A percentile compares a stretch with the other conserved stretches of the same genome.
phyloP scores from a whole-genome alignment of 2,329 filamentous ascomycete genomes.

The Cercospora nicotianae region DNA sequence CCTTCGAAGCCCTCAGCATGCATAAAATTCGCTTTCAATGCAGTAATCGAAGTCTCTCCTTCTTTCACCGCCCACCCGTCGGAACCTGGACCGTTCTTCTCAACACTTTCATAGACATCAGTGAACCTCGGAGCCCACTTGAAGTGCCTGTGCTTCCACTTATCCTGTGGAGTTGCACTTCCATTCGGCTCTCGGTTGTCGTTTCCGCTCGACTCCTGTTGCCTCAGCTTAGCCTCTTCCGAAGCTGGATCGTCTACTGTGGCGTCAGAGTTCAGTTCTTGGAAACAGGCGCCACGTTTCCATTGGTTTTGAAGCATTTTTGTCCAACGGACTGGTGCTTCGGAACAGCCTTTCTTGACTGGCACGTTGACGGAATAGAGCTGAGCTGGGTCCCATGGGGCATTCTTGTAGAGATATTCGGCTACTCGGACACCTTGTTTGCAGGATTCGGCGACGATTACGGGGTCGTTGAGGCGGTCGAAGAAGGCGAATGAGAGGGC shows the following conservation, averaged over 20 bases:
- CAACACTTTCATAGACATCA: conserved; percentile 86
- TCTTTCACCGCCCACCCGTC: conserved; percentile 93
- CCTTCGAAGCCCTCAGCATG: conserved; percentile 65
- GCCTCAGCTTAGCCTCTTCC: conserved; percentile 72
- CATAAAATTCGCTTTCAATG: conserved; percentile 90
- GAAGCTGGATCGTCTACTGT: conserved; percentile 59
- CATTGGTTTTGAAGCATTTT: conserved; percentile 89
- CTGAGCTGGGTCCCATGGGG: conserved; percentile 59
- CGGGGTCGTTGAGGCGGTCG: conserved; percentile 76
- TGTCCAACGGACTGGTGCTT: conserved; percentile 75
- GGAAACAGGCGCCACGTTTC: conserved; percentile 80
- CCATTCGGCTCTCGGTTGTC: not conserved
- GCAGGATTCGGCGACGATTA: conserved; percentile 75
- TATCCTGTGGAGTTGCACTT: conserved; percentile 22
- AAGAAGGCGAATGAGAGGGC: conserved; percentile 92
- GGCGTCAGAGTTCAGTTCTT: conserved; percentile 67
- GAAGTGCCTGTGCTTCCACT: conserved; percentile 80
- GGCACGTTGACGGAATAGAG: conserved; percentile 93
- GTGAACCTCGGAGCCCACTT: conserved; percentile 88
- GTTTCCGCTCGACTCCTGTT: conserved; percentile 54
- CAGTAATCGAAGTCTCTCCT: conserved; percentile 85
- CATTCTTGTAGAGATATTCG: conserved; percentile 74
- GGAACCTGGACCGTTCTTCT: conserved; percentile 73
- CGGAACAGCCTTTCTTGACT: conserved; percentile 69
- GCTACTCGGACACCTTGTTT: conserved; percentile 73